Percentiles rank a stretch among this genome's conserved stretches.
Conservation (phyloP, 139 green algal species). For the Chlorella sp. region DNA sequence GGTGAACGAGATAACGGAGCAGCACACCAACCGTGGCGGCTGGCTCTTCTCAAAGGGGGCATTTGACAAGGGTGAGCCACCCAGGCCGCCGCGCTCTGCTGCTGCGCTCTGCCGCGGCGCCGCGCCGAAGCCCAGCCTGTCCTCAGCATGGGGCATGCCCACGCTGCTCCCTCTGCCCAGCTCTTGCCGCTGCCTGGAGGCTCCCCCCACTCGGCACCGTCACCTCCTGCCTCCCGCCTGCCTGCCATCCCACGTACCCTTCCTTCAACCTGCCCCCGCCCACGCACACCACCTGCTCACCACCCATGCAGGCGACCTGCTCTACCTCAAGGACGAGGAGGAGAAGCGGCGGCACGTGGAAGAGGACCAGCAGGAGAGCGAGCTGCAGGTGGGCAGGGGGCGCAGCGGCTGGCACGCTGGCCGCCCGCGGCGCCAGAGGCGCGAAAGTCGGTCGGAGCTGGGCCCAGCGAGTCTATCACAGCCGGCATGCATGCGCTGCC, state of each 20-base stretch:
- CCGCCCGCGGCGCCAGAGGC: background rate
- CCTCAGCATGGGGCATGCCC: no score
- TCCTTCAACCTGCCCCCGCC: no score
- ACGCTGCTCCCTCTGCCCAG: no score
- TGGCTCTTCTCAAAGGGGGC: conserved; percentile 53
- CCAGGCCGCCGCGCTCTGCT: no score
- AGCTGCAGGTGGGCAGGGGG: conserved; percentile 15
- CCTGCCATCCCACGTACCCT: no score
- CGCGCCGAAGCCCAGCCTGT: no score
- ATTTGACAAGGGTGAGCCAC: conserved; percentile 60
- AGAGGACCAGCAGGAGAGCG: conserved; percentile 45
- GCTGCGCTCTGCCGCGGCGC: no score
- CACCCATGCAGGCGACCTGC: conserved; percentile 52
- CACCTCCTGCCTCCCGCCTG: no score
- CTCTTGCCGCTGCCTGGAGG: no score
- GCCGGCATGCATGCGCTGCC: background rate
- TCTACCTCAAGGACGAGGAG: conserved; percentile 59
- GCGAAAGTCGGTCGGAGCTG: background rate
- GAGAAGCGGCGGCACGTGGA: conserved; percentile 50
- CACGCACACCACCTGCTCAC: no score
- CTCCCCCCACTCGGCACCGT: no score
- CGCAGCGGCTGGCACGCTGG: background rate
- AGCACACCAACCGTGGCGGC: conserved; percentile 45
- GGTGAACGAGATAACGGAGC: no score
- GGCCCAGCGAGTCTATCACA: background rate